Evolutionary conservation across 768 basidiomycete species (phyloP).

Genomic region (Russula virescens): DNA sequence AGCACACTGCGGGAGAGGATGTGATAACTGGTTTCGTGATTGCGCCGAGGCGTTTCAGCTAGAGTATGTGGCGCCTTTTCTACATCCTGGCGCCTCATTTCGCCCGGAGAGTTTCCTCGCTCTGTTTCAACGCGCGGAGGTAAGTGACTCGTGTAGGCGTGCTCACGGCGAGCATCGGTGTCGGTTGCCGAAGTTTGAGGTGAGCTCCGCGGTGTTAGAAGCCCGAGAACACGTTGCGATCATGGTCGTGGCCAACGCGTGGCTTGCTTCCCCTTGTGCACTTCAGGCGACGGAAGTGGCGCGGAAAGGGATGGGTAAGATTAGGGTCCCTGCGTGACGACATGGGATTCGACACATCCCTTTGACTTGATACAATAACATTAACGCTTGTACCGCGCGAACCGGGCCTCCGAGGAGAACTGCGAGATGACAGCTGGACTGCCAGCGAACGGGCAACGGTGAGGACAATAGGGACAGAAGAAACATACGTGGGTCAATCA

Average conservation of each 20-base stretch:
- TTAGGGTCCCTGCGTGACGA: background rate
- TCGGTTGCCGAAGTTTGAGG: background rate
- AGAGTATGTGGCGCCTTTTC: too few relatives aligned
- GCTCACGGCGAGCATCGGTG: background rate
- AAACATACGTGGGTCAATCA: background rate
- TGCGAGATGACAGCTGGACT: too few relatives aligned
- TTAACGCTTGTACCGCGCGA: too few relatives aligned
- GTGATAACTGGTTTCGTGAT: too few relatives aligned
- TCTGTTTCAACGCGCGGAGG: background rate
- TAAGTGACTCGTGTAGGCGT: background rate
- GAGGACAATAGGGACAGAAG: background rate
- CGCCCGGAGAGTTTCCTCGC: background rate
- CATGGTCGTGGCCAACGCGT: background rate
- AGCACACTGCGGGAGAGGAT: too few relatives aligned
- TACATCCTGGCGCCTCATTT: too few relatives aligned
- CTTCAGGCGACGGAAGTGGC: background rate
- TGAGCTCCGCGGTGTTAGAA: constrained; percentile 11
- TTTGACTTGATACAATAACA: too few relatives aligned
- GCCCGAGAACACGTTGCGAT: background rate
- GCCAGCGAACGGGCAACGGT: too few relatives aligned
- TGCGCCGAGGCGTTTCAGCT: too few relatives aligned
- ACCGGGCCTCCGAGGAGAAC: too few relatives aligned
- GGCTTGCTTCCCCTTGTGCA: background rate
- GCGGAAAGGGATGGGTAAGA: background rate
- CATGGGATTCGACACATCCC: too few relatives aligned